Evolutionary conservation across 148 eudicot genomes (phyloP).

Genomic region (Hydrangea macrophylla): DNA sequence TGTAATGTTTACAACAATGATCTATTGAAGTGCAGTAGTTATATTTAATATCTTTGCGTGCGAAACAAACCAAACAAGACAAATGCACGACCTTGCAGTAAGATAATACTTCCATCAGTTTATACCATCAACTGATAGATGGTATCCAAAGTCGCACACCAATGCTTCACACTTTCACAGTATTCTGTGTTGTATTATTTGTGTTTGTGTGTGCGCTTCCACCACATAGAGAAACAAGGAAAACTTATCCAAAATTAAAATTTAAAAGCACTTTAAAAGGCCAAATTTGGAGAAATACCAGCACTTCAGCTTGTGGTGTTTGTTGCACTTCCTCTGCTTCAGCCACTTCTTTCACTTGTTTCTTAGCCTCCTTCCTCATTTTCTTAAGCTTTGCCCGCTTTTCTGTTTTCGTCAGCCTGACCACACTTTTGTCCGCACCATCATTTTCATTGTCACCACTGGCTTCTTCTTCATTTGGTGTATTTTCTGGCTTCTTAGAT

Average conservation of each 20-base stretch:
- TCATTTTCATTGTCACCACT: conserved; percentile 29
- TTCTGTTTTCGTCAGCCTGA: conserved; percentile 67
- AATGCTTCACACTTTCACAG: background rate
- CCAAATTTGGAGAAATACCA: conserved; percentile 37
- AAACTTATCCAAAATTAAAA: background rate
- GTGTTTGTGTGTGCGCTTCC: background rate
- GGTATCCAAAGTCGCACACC: background rate
- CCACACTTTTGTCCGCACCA: conserved; percentile 24
- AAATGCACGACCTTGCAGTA: background rate
- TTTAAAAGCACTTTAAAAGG: background rate
- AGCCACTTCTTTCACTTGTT: conserved; percentile 57
- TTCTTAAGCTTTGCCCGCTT: conserved; percentile 80
- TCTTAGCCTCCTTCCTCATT: conserved; percentile 79
- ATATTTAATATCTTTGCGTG: background rate
- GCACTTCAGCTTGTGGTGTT: conserved; percentile 56
- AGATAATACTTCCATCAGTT: background rate
- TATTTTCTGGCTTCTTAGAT: conserved; percentile 25
- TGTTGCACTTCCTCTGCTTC: conserved; percentile 45
- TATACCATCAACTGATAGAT: background rate
- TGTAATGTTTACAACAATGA: background rate
- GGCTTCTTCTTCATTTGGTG: conserved; percentile 5
- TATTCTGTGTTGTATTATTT: background rate
- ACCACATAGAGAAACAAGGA: too few relatives aligned
- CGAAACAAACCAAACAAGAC: background rate
- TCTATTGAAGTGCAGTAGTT: background rate